Base-by-base conservation (phyloP, 257 asterid species). In the Solanum arcanum region DNA sequence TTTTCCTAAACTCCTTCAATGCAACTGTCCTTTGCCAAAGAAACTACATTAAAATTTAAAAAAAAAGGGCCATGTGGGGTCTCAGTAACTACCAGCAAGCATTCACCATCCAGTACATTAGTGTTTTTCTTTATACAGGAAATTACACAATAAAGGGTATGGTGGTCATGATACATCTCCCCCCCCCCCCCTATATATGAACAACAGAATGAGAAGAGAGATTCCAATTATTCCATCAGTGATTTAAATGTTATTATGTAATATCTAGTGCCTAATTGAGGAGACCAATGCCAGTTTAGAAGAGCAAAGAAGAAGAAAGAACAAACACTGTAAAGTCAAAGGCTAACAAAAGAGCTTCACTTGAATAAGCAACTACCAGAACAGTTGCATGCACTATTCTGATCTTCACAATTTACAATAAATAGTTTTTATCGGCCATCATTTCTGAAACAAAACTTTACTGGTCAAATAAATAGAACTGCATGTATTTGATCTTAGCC, bases 51-150 rank as follows among this genome's bases (percentile, higher is more conserved):
- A 47, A 46, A 78, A 76, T 42, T 33, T 33, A 0, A 31, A 33
- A 44, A 77, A 20, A 42, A 21, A 42, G 85, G 78, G 75, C 81
- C 76, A 70, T 76, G 41, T 23, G 25, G 83, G 66, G 41, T 84
- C 59, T 70, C 14, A 86, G 84, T 83, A 80, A 44, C 83, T 83
- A 86, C 80, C 86, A 86, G 86, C 77, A 88, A 89, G 86, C 37
- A 83, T 87, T 85, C 83, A 75, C 84, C 29, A 66, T 39, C 80
- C 85, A 86, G 44, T 31, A 77, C 77, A 88, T 87, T 25, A 88
- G 42, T 21, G 39, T 72, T 56, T 68, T 87, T 52, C 86, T 80
- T 44, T 62, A 83, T 73, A 66, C 75, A 87, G 29, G 59, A 73
- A 76, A 90, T 39, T 52, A 84, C 70, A 75, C 49, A 82, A 46